Percentiles rank a stretch among this genome's conserved stretches.
Evolutionary conservation across 495 filamentous ascomycete species (phyloP).

Genomic region (Talaromyces borbonicus): DNA sequence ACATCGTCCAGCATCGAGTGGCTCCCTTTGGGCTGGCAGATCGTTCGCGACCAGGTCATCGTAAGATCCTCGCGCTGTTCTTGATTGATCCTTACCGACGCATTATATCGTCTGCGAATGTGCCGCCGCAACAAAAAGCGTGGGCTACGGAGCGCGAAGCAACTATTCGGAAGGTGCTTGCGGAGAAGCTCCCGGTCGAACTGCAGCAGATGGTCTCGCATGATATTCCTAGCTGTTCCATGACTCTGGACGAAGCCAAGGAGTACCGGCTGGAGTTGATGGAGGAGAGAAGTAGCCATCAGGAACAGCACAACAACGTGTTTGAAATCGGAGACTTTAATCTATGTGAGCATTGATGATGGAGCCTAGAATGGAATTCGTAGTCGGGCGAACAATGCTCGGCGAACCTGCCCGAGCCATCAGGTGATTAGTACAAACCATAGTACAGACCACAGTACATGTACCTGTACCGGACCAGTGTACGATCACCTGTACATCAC

Average conservation of each 20-base stretch:
- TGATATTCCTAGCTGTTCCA: conserved; percentile 18
- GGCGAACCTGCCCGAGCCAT: too few species aligned
- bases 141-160: conserved; percentile 23
- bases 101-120: conserved; percentile 44
- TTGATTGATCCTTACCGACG: conserved; percentile 44
- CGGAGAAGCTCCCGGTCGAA: conserved; percentile 25
- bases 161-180: conserved; percentile 9
- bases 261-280: conserved; percentile 37
- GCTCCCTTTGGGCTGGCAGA: conserved; percentile 39
- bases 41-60: conserved; percentile 39
- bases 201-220: conserved; percentile 26
- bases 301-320: conserved; percentile 8
- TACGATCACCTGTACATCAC: too few species aligned
- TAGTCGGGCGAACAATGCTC: too few species aligned
- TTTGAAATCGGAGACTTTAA: conserved; percentile 14
- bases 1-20: conserved; percentile 41
- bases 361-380: too few species aligned
- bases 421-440: too few species aligned
- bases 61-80: conserved; percentile 47
- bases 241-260: conserved; percentile 35
- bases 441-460: too few species aligned
- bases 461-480: too few species aligned
- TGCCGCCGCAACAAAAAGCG: conserved; percentile 41
- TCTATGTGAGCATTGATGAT: conserved; percentile 21
- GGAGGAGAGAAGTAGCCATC: conserved; percentile 26